A percentile compares a stretch with the other conserved stretches of the same genome.
phyloP scores from a whole-genome alignment of 106 monocot species.

The Dendrobium nobile region DNA sequence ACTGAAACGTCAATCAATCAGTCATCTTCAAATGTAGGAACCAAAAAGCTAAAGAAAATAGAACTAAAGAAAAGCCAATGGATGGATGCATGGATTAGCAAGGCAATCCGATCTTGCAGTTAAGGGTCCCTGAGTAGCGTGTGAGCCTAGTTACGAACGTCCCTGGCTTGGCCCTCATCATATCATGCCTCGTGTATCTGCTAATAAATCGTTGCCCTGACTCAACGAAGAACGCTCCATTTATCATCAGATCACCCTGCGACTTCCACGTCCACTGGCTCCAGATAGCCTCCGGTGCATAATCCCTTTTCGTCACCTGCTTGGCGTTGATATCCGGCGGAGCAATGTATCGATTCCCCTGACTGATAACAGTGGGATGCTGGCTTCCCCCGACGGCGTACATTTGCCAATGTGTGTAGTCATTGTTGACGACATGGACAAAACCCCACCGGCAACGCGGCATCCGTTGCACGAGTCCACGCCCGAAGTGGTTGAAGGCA shows the following conservation, averaged over 20 bases:
- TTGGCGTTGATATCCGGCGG: constrained; percentile 15
- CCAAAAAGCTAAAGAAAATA: no score
- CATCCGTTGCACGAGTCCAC: no score
- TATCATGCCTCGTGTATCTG: constrained; percentile 5
- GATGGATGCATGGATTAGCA: not conserved
- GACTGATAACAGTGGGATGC: constrained; percentile 51
- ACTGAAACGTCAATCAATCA: no score
- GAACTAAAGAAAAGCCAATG: no score
- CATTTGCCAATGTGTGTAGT: constrained; percentile 68
- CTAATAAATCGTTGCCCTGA: not conserved
- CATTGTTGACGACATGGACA: constrained; percentile 71
- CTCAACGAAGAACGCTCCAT: constrained; percentile 13
- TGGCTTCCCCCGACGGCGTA: constrained; percentile 51
- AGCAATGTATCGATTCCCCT: constrained; percentile 58
- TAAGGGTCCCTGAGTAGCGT: not conserved
- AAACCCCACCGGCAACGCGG: constrained; percentile 49
- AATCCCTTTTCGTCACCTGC: constrained; percentile 42
- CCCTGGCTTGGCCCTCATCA: not conserved
- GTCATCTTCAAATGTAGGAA: no score
- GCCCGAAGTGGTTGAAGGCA: no score
- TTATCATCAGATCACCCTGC: constrained; percentile 1
- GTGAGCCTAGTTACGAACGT: no score
- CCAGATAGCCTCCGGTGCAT: constrained; percentile 18
- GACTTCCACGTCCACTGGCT: constrained; percentile 29
- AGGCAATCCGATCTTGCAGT: not conserved